Evolutionary conservation across 2,329 filamentous ascomycete genomes (phyloP).

Genomic region (Pseudopyricularia cyperi): DNA sequence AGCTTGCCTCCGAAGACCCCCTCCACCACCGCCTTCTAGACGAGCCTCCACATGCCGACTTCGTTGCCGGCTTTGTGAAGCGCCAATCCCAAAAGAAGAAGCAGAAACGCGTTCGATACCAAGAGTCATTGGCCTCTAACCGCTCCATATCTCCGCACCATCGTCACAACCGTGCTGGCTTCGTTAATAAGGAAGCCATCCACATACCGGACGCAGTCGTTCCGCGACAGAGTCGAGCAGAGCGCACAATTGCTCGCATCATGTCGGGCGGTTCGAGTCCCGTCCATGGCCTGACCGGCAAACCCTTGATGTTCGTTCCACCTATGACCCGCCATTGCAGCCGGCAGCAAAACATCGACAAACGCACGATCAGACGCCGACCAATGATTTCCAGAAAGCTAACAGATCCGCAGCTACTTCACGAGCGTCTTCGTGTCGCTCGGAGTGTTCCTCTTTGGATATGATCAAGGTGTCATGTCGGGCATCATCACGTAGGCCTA

Average conservation of each 20-base stretch:
- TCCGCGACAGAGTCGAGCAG: constrained; percentile 44
- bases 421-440: constrained; percentile 83
- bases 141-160: constrained; percentile 7
- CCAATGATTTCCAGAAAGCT: constrained; percentile 8
- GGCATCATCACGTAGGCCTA: constrained; percentile 48
- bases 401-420: constrained; percentile 55
- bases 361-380: neutral
- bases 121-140: constrained; percentile 21
- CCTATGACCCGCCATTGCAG: neutral
- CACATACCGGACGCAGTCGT: constrained; percentile 58
- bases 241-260: constrained; percentile 65
- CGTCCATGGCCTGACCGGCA: constrained; percentile 88
- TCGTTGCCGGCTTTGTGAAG: constrained; percentile 36
- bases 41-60: constrained; percentile 47
- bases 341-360: neutral
- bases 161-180: constrained; percentile 22
- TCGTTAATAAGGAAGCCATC: constrained; percentile 63
- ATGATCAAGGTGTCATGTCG: constrained; percentile 86
- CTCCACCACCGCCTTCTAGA: constrained; percentile 56
- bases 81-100: constrained; percentile 28
- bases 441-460: constrained; percentile 79
- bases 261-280: constrained; percentile 72
- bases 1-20: constrained; percentile 72
- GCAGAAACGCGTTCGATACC: constrained; percentile 60
- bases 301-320: constrained; percentile 66